Evolutionary conservation across 208 protist species (phyloP).

Genomic region (Trypanosomatidae sp.): DNA sequence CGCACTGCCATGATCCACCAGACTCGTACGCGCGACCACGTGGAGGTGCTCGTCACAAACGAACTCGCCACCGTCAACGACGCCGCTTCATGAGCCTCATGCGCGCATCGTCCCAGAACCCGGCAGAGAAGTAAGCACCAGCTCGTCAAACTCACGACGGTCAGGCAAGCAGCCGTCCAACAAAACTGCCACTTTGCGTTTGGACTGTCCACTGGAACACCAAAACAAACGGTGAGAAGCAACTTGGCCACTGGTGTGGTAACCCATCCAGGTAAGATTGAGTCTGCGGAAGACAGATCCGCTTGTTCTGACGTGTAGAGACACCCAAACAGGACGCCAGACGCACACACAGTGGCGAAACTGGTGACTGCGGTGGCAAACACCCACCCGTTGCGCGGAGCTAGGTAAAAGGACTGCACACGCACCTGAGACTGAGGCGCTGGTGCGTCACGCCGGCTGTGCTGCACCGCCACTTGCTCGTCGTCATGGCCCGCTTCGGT

Average conservation of each 20-base stretch:
- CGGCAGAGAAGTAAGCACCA: conserved; percentile 8
- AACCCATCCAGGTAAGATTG: conserved; percentile 1
- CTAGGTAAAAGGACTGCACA: not conserved
- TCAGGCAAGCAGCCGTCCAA: not conserved
- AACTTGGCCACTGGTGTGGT: not conserved
- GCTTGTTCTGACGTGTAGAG: not conserved
- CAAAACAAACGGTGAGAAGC: not conserved
- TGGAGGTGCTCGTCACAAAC: not conserved
- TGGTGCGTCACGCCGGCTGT: not conserved
- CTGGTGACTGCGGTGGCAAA: not conserved
- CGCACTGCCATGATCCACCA: not conserved
- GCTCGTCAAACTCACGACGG: conserved; percentile 9
- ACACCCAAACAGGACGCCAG: not conserved
- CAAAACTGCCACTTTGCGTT: not conserved
- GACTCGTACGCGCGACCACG: not conserved
- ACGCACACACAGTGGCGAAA: conserved; percentile 1
- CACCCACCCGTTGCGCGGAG: conserved; percentile 7
- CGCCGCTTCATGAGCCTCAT: not conserved
- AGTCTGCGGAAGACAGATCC: not conserved
- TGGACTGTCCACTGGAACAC: not conserved
- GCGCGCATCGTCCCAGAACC: not conserved
- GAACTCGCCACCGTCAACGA: not conserved
- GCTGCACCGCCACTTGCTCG: not conserved
- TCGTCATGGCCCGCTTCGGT: not conserved
- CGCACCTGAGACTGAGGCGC: not conserved